A percentile compares a stretch with the other conserved stretches of the same genome.
Conservation (phyloP, 495 filamentous ascomycete species). For the Hypoxylon rickii region DNA sequence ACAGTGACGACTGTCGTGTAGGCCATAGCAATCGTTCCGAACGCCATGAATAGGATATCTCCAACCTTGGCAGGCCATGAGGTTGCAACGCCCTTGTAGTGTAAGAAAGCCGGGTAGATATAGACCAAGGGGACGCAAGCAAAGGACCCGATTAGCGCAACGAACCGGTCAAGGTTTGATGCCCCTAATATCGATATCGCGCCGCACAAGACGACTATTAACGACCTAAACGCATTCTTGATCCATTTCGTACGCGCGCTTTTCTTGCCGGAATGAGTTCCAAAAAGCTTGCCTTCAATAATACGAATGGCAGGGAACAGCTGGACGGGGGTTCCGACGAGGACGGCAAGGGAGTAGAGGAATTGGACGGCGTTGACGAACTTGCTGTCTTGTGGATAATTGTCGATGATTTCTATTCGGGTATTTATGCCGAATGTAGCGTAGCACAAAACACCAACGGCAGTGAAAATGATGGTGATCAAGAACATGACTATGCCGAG, state of each 20-base stretch:
- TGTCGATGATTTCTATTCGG: constrained; percentile 65
- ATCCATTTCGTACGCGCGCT: constrained; percentile 63
- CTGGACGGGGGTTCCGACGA: constrained; percentile 66
- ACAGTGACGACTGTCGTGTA: constrained; percentile 66
- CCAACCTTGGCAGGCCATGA: constrained; percentile 50
- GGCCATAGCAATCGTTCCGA: constrained; percentile 63
- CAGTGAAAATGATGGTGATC: constrained; percentile 66
- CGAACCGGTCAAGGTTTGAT: constrained; percentile 66
- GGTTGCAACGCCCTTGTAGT: constrained; percentile 62
- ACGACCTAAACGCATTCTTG: constrained; percentile 63
- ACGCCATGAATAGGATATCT: constrained; percentile 58
- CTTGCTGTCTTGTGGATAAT: constrained; percentile 63
- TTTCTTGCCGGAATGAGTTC: constrained; percentile 59
- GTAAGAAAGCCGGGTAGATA: constrained; percentile 79
- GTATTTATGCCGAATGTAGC: constrained; percentile 64
- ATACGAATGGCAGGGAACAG: constrained; percentile 68
- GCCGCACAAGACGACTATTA: constrained; percentile 54
- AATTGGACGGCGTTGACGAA: constrained; percentile 70
- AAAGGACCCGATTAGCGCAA: constrained; percentile 64
- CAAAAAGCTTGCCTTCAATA: constrained; percentile 59
- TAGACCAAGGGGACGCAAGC: constrained; percentile 88
- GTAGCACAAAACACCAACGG: constrained; percentile 66
- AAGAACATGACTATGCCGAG: constrained; percentile 64
- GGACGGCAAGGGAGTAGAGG: constrained; percentile 65
- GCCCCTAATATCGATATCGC: constrained; percentile 58